Percentiles rank a stretch among this genome's conserved stretches.
These are phyloP conservation scores for Diaporthe vaccinii DNA, from an alignment of 2,329 filamentous ascomycete genomes.

Conservation along the genomic window DNA sequence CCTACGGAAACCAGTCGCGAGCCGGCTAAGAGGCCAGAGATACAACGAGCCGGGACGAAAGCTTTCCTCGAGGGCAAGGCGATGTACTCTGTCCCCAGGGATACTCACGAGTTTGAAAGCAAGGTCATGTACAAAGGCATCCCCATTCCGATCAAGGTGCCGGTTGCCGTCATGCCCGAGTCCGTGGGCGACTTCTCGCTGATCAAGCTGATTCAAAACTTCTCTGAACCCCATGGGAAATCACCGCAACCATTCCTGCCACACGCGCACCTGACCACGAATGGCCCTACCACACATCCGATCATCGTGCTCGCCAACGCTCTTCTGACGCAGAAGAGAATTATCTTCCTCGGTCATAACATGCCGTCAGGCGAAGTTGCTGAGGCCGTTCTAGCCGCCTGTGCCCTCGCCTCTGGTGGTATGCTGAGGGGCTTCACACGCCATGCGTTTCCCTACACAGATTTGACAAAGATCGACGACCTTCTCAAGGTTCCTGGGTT, in stretches of 20 bases:
- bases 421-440: conserved; percentile 94
- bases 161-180: conserved; percentile 92
- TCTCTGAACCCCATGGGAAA: conserved; percentile 85
- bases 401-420: conserved; percentile 91
- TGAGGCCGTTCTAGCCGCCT: conserved; percentile 97
- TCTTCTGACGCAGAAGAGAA: conserved; percentile 93
- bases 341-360: conserved; percentile 96
- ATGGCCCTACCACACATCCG: conserved; percentile 89
- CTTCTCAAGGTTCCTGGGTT: conserved; percentile 96
- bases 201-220: conserved; percentile 96
- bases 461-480: conserved; percentile 97
- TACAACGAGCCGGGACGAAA: conserved; percentile 73
- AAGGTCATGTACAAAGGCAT: conserved; percentile 97
- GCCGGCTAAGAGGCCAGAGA: conserved; percentile 61
- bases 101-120: conserved; percentile 98
- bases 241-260: conserved; percentile 86
- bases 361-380: conserved; percentile 96
- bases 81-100: conserved; percentile 83
- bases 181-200: conserved; percentile 98
- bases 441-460: conserved; percentile 97
- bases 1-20: conserved; percentile 63
- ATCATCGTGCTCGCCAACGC: conserved; percentile 96
- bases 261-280: conserved; percentile 94
- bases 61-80: conserved; percentile 73
- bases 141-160: conserved; percentile 96